Evolutionary conservation across 2,329 filamentous ascomycete species (phyloP), one percentile per base, ranked within the genome.

Genomic region (Reticulascus tulasneorum): DNA sequence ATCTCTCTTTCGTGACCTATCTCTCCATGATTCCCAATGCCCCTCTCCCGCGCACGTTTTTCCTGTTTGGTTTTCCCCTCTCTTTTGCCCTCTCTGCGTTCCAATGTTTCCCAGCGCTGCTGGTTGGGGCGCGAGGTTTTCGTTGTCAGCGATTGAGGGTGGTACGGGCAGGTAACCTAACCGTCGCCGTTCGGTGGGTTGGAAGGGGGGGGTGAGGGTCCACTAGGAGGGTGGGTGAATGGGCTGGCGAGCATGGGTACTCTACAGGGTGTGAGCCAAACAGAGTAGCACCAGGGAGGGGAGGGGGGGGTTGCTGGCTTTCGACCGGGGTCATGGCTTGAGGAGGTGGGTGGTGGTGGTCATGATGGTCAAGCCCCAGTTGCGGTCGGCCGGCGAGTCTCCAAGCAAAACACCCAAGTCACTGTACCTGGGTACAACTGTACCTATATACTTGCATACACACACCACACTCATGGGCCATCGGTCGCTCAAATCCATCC

Each of bases 251-350:
- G 16, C 23, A 38, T 23, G 35, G 20, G 23, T n/a, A n/a, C n/a
- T n/a, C n/a, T n/a, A n/a, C n/a, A n/a, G 30, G 41, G 55, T 45
- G 54, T 55, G 53, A 39, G 39, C 49, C 46, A 41, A 58, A 47
- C 55, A 56, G 47, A 26, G 56, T 60, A 49, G 49, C 50, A 58
- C 56, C 48, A 51, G 48, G 54, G 11, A 29, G 18, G 27, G 33
- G 41, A 38, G 38, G 40, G 40, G 23, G 23, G 23, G 40, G 32
- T 29, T 36, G 40, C 40, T 40, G 37, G 23, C 32, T 19, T n/a
- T 24, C 17, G 33, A 25, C 38, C 29, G 25, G 41, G 41, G 38
- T 24, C 25, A 35, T 44, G 38, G 38, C 33, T 37, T 42, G 41
- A 42, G 29, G n/a, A 16, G 25, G 25, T n/a, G 7, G 12, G n/a